Percentiles rank a stretch among this genome's conserved stretches.
These are phyloP conservation scores for Collybiopsis luxurians DNA, from an alignment of 768 basidiomycete genomes.

Conservation along the genomic window DNA sequence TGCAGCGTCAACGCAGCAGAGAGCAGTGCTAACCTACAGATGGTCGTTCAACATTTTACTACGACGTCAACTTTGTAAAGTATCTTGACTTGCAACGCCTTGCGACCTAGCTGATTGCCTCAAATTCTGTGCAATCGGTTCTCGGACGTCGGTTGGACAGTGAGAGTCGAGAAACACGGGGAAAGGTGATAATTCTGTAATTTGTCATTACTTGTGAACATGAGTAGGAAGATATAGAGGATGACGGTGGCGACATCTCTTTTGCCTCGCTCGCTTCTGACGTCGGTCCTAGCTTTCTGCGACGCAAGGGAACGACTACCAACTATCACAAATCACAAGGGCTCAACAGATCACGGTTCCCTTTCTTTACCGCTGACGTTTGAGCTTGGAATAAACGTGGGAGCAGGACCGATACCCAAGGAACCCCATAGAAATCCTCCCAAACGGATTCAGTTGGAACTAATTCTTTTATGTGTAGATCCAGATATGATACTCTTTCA, in stretches of 20 bases:
- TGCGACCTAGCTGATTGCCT: no score
- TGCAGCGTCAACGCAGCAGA: no score
- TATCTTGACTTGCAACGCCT: no score
- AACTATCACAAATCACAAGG: conserved; percentile 2
- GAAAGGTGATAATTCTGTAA: not conserved
- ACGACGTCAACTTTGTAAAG: no score
- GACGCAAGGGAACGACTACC: not conserved
- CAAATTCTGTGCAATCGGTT: no score
- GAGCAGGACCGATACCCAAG: conserved; percentile 5
- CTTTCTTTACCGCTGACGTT: conserved; percentile 1
- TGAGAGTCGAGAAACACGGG: not conserved
- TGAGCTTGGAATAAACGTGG: not conserved
- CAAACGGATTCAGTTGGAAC: not conserved
- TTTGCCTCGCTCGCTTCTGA: not conserved
- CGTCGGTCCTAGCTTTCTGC: conserved; percentile 3
- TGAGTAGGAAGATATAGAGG: not conserved
- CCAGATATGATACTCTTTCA: not conserved
- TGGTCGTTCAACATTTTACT: no score
- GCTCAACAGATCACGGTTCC: not conserved
- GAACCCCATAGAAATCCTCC: not conserved
- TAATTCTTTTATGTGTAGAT: conserved; percentile 1
- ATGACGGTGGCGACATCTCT: not conserved
- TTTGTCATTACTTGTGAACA: not conserved
- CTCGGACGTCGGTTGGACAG: no score
- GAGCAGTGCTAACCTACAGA: no score